Evolutionary conservation across 164 flowering plant genomes (phyloP), one percentile per base, ranked within the genome.

Genomic region (Malania oleifera): DNA sequence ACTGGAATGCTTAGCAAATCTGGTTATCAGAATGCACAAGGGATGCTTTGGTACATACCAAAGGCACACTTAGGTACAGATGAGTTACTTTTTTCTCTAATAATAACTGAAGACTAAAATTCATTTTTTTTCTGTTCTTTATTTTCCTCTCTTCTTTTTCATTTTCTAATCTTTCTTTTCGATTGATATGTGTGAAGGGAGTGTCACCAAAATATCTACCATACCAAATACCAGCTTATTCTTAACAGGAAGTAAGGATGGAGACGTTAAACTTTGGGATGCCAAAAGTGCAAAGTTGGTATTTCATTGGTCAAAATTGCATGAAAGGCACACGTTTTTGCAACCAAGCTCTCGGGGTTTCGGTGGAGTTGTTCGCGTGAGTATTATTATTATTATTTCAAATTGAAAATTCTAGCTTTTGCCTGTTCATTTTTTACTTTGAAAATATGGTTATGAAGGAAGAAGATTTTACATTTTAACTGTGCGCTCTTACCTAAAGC

Each of bases 221-320:
- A 82, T 95, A 46, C 97, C 97, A 56, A 77, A 88, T 68, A 83
- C 97, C 53, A 86, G 96, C 68, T 77, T 95, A 69, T 95, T 95
- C 84, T 69, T 95, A 60, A 86, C 97, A 1, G 99, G 97, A 67
- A 85, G 99, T 67, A 88, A 88, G 78, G 99, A 95, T 78, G 97
- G 97, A 47, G 97, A 95, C 69, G 91, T 95, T 24, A 95, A 91
- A 70, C 96, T 95, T 62, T 95, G 99, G 96, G 99, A 95, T 80
- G 99, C 92, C 13, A 80, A 81, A 73, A 72, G 66, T 53, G 73
- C 90, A 9, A 74, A 67, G 67, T 63, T 87, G 35, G 78, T 95
- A 39, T 77, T 75, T 66, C 97, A 88, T 61, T 95, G 99, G 99
- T 77, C 87, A 6, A 90, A 78, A 66, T 61, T 95, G 73, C 99